These are phyloP conservation scores for Lathyrus tuberosus DNA, from an alignment of 306 rosid species.

Conservation along the genomic window DNA sequence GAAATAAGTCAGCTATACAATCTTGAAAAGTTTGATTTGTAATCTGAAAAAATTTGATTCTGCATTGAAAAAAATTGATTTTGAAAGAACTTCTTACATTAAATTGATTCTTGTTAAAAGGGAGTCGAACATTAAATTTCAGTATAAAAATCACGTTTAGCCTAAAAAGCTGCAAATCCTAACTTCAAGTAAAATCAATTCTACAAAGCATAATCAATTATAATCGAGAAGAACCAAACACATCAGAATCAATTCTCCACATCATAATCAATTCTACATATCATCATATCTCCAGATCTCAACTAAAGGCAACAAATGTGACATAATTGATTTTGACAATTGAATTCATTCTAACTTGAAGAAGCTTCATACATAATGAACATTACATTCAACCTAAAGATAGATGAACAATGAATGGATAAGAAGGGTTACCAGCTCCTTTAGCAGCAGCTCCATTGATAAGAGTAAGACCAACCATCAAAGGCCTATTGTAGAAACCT, in stretches of 20 bases:
- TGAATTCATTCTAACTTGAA: no score
- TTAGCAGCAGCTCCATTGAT: slow-evolving; percentile 58
- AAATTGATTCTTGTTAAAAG: no score
- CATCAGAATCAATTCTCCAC: no score
- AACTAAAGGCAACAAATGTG: slow-evolving; percentile 11
- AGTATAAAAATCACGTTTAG: no score
- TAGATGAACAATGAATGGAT: neutral
- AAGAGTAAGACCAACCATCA: slow-evolving; percentile 53
- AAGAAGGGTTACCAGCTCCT: slow-evolving; percentile 57
- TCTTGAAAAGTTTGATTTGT: slow-evolving; percentile 28
- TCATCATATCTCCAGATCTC: slow-evolving; percentile 41
- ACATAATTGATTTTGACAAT: neutral
- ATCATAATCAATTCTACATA: slow-evolving; percentile 12
- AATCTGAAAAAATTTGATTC: neutral
- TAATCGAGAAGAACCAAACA: no score
- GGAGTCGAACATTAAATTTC: no score
- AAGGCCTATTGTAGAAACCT: slow-evolving; percentile 43
- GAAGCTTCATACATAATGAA: no score
- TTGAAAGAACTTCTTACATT: no score
- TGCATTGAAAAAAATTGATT: no score
- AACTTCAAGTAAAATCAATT: no score
- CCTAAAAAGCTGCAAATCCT: no score
- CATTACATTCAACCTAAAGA: neutral
- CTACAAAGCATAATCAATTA: no score
- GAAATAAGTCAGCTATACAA: slow-evolving; percentile 28